These are phyloP conservation scores for Bipolaris cookei DNA, from an alignment of 2,329 filamentous ascomycete species.

Conservation along the genomic window DNA sequence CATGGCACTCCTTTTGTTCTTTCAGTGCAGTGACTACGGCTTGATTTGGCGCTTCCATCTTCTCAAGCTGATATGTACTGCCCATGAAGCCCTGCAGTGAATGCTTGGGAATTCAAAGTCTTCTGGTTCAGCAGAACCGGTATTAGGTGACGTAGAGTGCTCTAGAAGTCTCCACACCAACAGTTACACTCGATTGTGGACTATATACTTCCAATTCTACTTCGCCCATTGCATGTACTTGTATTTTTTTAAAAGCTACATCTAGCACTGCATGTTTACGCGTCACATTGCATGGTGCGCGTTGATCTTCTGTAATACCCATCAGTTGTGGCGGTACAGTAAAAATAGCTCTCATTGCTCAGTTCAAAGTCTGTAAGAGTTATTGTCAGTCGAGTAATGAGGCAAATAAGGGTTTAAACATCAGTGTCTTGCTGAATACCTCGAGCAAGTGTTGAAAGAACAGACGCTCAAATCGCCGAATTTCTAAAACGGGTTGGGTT, in stretches of 20 bases:
- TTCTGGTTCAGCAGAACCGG: no score
- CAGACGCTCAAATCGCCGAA: background rate
- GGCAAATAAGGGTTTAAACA: background rate
- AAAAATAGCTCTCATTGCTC: background rate
- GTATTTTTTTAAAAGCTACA: slow-evolving; percentile 1
- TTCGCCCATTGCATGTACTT: slow-evolving; percentile 2
- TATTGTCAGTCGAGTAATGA: background rate
- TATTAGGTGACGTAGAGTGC: background rate
- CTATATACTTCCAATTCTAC: slow-evolving; percentile 10
- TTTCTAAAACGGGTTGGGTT: background rate
- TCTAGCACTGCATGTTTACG: background rate
- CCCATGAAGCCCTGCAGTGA: no score
- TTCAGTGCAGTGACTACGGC: no score
- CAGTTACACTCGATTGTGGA: slow-evolving; percentile 12
- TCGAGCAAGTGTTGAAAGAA: background rate
- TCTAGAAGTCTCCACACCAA: slow-evolving; percentile 21
- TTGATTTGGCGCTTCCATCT: no score
- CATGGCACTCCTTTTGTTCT: no score
- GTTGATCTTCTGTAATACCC: slow-evolving; percentile 9
- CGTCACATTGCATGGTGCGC: slow-evolving; percentile 12
- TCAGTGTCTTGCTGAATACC: background rate
- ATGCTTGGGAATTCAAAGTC: no score
- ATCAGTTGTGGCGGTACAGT: slow-evolving; percentile 5
- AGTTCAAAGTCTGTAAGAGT: background rate
- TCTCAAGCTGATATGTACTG: no score